phyloP scores from a whole-genome alignment of 2,329 filamentous ascomycete species.

The Cordyceps militaris region DNA sequence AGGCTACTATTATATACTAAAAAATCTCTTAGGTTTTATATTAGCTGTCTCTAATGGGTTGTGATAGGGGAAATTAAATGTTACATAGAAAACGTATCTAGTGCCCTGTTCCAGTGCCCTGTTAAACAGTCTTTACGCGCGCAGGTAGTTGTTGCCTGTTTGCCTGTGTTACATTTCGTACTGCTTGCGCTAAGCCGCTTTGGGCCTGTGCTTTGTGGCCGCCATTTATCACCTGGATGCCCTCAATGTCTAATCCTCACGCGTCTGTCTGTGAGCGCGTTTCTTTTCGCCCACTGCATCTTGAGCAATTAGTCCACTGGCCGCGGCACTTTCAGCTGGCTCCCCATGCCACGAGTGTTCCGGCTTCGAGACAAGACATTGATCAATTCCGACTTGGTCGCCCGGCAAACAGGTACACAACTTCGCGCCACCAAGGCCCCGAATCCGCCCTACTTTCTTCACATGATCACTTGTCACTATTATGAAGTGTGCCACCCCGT shows the following conservation, averaged over 20 bases:
- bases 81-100: too few relatives aligned
- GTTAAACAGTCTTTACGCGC: too few relatives aligned
- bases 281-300: background rate
- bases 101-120: too few relatives aligned
- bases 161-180: too few relatives aligned
- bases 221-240: background rate
- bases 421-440: background rate
- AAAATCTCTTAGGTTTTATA: too few relatives aligned
- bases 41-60: too few relatives aligned
- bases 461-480: background rate
- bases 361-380: background rate
- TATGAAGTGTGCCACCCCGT: background rate
- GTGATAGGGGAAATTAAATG: too few relatives aligned
- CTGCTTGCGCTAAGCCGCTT: conserved; percentile 9
- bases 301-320: background rate
- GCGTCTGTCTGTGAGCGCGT: conserved; percentile 3
- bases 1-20: too few relatives aligned
- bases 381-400: background rate
- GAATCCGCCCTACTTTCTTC: background rate
- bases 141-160: too few relatives aligned
- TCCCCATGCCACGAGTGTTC: too few relatives aligned
- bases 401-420: background rate
- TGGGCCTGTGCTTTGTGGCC: background rate
- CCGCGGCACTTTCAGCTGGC: background rate
- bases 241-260: conserved; percentile 2